Conservation (phyloP, 2,329 filamentous ascomycete species). For the Gnomoniopsis sp. region DNA sequence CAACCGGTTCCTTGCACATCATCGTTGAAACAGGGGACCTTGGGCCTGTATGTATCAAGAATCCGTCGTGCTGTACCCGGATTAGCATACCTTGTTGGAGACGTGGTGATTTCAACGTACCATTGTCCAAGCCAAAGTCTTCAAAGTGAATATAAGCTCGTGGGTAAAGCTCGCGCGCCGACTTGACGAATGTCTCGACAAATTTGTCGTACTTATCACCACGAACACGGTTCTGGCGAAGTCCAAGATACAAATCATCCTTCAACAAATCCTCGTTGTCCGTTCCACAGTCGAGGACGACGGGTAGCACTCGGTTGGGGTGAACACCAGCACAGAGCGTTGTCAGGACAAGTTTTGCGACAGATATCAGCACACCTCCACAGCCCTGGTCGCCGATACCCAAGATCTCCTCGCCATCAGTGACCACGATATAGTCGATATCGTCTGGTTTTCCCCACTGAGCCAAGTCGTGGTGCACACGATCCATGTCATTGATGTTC, state of each 20-base stretch:
- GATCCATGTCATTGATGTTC: conserved; percentile 65
- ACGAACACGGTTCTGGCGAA: conserved; percentile 61
- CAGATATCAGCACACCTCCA: conserved; percentile 78
- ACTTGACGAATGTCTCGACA: conserved; percentile 69
- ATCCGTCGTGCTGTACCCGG: conserved; percentile 58
- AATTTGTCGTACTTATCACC: conserved; percentile 75
- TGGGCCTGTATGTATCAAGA: conserved; percentile 68
- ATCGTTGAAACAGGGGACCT: conserved; percentile 85
- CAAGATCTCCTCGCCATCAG: conserved; percentile 69
- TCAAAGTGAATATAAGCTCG: conserved; percentile 86
- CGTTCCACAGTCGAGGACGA: conserved; percentile 83
- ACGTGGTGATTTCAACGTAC: conserved; percentile 29
- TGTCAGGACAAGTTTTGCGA: conserved; percentile 78
- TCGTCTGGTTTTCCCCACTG: conserved; percentile 70
- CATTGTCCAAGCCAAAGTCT: conserved; percentile 77
- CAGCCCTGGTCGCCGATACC: conserved; percentile 89
- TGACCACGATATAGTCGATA: conserved; percentile 85
- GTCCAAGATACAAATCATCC: conserved; percentile 76
- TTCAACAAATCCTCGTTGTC: conserved; percentile 72
- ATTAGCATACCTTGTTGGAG: not conserved
- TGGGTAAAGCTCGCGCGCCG: conserved; percentile 68
- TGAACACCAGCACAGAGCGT: conserved; percentile 86
- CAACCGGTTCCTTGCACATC: conserved; percentile 88
- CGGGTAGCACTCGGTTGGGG: conserved; percentile 72
- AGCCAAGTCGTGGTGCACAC: conserved; percentile 62